phyloP scores from a whole-genome alignment of 2,329 filamentous ascomycete species.

The Cladophialophora immunda region DNA sequence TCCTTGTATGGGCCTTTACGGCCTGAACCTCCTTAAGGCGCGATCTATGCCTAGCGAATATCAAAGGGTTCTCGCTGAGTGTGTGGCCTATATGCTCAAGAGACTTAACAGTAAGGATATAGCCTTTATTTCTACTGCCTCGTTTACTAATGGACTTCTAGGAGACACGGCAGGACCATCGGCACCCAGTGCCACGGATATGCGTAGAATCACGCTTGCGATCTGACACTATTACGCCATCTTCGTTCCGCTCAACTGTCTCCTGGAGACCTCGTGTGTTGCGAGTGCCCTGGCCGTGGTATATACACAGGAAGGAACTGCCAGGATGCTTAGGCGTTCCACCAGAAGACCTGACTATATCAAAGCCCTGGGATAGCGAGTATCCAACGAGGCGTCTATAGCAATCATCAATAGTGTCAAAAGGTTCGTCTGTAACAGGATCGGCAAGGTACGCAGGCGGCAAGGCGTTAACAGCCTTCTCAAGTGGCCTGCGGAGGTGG shows the following conservation, averaged over 20 bases:
- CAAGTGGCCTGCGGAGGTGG: too few species aligned
- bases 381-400: too few species aligned
- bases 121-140: neutral
- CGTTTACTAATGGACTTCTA: neutral
- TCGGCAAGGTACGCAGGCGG: too few species aligned
- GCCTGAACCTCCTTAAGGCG: neutral
- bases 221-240: neutral
- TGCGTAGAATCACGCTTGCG: neutral
- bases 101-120: neutral
- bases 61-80: neutral
- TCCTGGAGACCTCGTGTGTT: neutral
- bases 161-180: neutral
- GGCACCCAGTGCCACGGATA: neutral
- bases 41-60: neutral
- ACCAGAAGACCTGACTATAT: neutral
- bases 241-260: neutral
- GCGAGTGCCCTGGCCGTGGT: neutral
- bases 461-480: too few species aligned
- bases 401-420: too few species aligned
- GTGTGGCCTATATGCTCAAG: neutral
- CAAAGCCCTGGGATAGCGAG: neutral
- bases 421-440: too few species aligned
- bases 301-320: neutral
- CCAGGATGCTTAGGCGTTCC: neutral
- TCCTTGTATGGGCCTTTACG: neutral